Base-by-base conservation (phyloP, 2,329 filamentous ascomycete species). In the Botrytis pseudocinerea region DNA sequence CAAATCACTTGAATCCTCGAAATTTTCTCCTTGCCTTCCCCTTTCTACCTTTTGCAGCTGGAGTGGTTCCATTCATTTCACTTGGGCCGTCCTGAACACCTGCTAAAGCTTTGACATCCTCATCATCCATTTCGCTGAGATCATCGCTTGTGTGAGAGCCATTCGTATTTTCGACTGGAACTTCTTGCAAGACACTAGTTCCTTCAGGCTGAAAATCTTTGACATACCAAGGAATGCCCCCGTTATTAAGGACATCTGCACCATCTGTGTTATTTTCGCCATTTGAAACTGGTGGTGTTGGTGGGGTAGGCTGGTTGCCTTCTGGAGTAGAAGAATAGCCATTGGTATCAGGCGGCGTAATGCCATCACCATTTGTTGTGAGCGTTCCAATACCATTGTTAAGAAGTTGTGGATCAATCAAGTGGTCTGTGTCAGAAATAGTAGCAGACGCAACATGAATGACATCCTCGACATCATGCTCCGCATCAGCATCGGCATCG, bases 61-160 rank as follows among this genome's bases (percentile, higher is more conserved):
- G 69, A 54, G 64, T 70, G 32, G 54, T 66, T 28, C 73, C 63
- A 38, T 60, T 66, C 38, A 76, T 74, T 35, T 28, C 73, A 54
- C 64, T 72, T 14, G 73, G 76, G 32, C 69, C 73, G 60, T 76
- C 70, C 40, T 83, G 82, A 22, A 84, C 83, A 59, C 76, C 76
- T 22, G 94, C 84, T 48, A 92, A 69, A 38, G 70, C 93, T 78
- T 93, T 91, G 73, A 97, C 85, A 82, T 95, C 93, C 69, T 97
- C 94, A 76, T 98, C 95, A 78, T 97, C 95, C 80, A 98, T 90
- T 80, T 98, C 95, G 73, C 93, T 97, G 35, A 98, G 86, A 77
- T 95, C 93, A 82, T 97, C 95, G 78, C 93, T 97, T 82, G 95
- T 90, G 22, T 86, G 88, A 44, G 89, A 86, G 76, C 89, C 71